Evolutionary conservation across 140 eudicot species (phyloP).

Genomic region (Oenanthe javanica): DNA sequence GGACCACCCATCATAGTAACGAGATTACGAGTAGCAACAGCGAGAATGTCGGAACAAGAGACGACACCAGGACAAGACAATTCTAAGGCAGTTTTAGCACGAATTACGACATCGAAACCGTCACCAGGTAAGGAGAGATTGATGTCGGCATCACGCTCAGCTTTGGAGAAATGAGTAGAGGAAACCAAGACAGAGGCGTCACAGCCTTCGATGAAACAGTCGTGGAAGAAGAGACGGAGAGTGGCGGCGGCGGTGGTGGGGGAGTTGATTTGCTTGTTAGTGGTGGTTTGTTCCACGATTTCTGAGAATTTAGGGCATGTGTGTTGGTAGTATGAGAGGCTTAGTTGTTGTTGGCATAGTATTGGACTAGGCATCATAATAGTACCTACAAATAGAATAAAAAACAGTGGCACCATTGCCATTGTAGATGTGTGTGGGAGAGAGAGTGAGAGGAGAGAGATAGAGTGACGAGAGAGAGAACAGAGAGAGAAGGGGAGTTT

Average conservation of each 20-base stretch:
- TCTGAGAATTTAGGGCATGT: conserved; percentile 65
- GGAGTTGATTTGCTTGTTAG: conserved; percentile 75
- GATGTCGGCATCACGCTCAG: conserved; percentile 78
- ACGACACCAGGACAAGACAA: conserved; percentile 54
- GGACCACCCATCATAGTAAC: conserved; percentile 62
- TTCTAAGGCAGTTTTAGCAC: conserved; percentile 67
- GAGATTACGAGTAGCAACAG: conserved; percentile 52
- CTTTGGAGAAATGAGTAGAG: conserved; percentile 46
- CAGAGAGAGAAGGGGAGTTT: neutral
- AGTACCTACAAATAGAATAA: conserved; percentile 1
- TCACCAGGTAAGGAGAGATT: conserved; percentile 81
- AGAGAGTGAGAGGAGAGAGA: neutral
- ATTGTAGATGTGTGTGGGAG: no score
- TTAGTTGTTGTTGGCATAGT: conserved; percentile 33
- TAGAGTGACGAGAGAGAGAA: neutral
- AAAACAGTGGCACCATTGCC: no score
- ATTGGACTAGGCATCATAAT: conserved; percentile 19
- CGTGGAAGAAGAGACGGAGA: conserved; percentile 62
- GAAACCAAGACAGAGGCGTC: conserved; percentile 63
- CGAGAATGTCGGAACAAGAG: conserved; percentile 68
- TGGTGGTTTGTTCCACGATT: conserved; percentile 69
- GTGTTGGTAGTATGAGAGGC: conserved; percentile 40
- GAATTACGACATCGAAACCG: conserved; percentile 55
- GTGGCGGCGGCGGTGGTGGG: conserved; percentile 88
- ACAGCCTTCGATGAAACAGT: conserved; percentile 69